Evolutionary conservation across 1,139 yeast genomes (phyloP).

Genomic region (Blastobotrys proliferans): DNA sequence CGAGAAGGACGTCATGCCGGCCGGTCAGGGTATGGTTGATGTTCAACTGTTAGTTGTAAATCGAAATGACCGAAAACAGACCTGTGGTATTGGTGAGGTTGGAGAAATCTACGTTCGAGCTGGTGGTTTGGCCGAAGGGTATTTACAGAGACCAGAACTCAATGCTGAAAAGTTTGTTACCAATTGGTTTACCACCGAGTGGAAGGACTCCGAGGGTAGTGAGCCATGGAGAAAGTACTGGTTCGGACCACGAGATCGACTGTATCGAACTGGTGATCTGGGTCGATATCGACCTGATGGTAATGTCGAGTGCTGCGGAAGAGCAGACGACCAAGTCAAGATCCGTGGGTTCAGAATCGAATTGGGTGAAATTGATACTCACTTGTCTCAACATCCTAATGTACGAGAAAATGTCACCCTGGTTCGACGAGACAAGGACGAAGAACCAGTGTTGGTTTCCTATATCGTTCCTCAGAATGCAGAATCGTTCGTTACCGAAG

Average conservation of each 20-base stretch:
- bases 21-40: conserved; percentile 95
- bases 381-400: conserved; percentile 83
- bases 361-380: conserved; percentile 96
- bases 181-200: conserved; percentile 81
- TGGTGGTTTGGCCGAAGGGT: conserved; percentile 96
- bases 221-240: conserved; percentile 79
- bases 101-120: conserved; percentile 99
- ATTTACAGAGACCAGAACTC: conserved; percentile 83
- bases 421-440: conserved; percentile 89
- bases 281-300: conserved; percentile 97
- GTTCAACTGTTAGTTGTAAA: conserved; percentile 93
- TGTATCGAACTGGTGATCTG: conserved; percentile 94
- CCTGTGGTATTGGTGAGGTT: conserved; percentile 97
- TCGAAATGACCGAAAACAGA: conserved; percentile 77
- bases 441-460: conserved; percentile 86
- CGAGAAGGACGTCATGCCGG: conserved; percentile 95
- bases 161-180: conserved; percentile 82
- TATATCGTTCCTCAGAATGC: conserved; percentile 83
- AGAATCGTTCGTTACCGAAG: conserved; percentile 43
- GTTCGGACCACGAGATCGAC: conserved; percentile 92
- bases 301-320: conserved; percentile 95
- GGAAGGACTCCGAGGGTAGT: conserved; percentile 50
- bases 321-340: conserved; percentile 98
- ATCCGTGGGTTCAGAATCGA: conserved; percentile 98
- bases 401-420: conserved; percentile 90